phyloP scores from a whole-genome alignment of 2,329 filamentous ascomycete species.

The Lizonia empirigonia region DNA sequence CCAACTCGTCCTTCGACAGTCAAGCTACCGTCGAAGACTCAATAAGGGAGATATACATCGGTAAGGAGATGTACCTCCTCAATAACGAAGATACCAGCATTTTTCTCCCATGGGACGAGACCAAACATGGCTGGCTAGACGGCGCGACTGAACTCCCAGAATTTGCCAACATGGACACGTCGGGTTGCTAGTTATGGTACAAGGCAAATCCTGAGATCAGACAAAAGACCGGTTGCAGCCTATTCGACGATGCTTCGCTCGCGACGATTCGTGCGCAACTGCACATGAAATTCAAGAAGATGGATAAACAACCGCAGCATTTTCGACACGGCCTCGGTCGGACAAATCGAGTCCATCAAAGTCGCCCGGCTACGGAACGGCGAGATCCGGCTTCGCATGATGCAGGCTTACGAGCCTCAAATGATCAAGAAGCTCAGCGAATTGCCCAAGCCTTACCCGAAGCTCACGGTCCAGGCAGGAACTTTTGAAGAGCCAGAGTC shows the following conservation, averaged over 20 bases:
- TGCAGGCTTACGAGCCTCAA: not conserved
- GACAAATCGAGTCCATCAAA: not conserved
- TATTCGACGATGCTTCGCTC: not conserved
- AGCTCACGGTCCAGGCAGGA: not conserved
- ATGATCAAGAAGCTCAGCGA: not conserved
- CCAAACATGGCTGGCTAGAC: not conserved
- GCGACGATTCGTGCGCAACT: not conserved
- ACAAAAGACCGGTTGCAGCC: not conserved
- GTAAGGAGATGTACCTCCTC: not conserved
- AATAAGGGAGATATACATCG: not conserved
- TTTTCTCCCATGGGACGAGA: not conserved
- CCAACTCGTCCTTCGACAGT: not conserved
- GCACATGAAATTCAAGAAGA: not conserved
- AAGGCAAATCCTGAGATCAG: not conserved
- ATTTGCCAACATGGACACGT: not conserved
- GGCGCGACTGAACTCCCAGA: not conserved
- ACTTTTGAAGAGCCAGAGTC: not conserved
- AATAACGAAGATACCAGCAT: not conserved
- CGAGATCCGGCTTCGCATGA: not conserved
- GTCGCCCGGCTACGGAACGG: not conserved
- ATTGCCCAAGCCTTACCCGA: not conserved
- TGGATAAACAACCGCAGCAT: not conserved
- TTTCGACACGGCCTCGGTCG: not conserved
- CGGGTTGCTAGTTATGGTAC: not conserved
- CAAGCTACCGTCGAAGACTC: not conserved